A percentile compares a stretch with the other conserved stretches of the same genome.
Evolutionary conservation across 2,329 filamentous ascomycete genomes (phyloP).

Genomic region (Botryotinia calthae): DNA sequence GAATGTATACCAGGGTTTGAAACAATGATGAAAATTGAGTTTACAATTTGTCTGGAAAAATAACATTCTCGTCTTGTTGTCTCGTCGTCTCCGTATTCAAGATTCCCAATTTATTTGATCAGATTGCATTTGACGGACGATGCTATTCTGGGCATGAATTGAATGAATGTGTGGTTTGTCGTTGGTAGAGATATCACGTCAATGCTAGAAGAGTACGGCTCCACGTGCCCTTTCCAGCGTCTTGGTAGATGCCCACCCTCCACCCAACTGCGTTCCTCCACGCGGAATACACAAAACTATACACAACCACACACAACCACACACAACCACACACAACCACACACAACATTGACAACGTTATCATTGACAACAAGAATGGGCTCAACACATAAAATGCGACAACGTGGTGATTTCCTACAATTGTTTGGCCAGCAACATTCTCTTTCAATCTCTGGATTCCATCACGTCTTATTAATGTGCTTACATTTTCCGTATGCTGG

Average conservation of each 20-base stretch:
- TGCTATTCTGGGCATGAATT: background rate
- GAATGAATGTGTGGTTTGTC: background rate
- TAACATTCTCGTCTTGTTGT: background rate
- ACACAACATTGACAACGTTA: background rate
- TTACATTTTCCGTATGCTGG: background rate
- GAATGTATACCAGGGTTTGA: background rate
- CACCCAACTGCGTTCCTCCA: background rate
- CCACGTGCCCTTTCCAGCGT: background rate
- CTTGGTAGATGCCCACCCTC: background rate
- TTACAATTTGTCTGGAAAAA: background rate
- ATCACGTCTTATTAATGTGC: background rate
- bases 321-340: no score
- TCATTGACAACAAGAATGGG: background rate
- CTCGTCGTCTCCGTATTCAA: background rate
- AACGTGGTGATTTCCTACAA: background rate
- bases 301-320: background rate
- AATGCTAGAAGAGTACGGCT: background rate
- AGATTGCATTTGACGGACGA: no score
- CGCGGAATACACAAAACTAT: no score
- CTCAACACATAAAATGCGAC: background rate
- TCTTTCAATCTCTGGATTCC: background rate
- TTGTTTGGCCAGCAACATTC: background rate
- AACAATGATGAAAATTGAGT: background rate
- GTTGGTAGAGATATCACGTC: background rate
- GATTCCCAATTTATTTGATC: background rate